Base-by-base conservation (phyloP, 2,329 filamentous ascomycete genomes). In the Microcera coccophila region DNA sequence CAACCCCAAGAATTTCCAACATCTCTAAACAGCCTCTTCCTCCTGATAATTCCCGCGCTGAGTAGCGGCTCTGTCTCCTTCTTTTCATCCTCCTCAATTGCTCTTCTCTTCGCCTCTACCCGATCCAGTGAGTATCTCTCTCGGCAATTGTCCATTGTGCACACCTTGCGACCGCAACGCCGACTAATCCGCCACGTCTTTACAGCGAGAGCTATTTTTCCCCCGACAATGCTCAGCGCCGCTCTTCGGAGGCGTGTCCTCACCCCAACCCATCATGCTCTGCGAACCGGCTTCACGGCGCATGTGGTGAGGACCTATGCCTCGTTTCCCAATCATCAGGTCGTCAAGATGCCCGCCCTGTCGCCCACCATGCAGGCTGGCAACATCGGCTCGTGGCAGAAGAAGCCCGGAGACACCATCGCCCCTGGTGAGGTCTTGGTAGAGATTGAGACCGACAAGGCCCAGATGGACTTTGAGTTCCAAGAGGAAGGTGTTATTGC, bases 401-500 rank as follows among this genome's bases (percentile, higher is more conserved):
- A 97, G 81, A 94, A 96, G 76, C 78, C 83, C 55, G 93, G 93
- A 64, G 93, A 98, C 69, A 64, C 75, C 50, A 84, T 98, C 67
- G 75, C 81, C 45, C 90, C 94, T 39, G 93, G 93, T 66, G 93
- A 98, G 67, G 93, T 98, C 36, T 75, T 98, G 58, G 90, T 95
- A 57, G 90, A 95, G 78, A 95, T 97, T 62, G 93, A 98, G 80
- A 98, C 93, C 60, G 93, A 98, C 73, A 98, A 98, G 80, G 93
- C 93, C 53, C 93, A 97, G 76, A 98, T 98, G 93, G 93, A 98
- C 76, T 97, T 98, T 68, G 93, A 98, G 72, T 97, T 95, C 73
- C 93, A 98, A 72, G 93, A 98, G 63, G 93, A 97, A 67, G 93
- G 91, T 75, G 80, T 95, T 48, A 78, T 98, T 57, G 91, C 93